Percentiles rank a stretch among this genome's conserved stretches.
Conservation (phyloP, 2,329 filamentous ascomycete species). For the Biscogniauxia marginata region DNA sequence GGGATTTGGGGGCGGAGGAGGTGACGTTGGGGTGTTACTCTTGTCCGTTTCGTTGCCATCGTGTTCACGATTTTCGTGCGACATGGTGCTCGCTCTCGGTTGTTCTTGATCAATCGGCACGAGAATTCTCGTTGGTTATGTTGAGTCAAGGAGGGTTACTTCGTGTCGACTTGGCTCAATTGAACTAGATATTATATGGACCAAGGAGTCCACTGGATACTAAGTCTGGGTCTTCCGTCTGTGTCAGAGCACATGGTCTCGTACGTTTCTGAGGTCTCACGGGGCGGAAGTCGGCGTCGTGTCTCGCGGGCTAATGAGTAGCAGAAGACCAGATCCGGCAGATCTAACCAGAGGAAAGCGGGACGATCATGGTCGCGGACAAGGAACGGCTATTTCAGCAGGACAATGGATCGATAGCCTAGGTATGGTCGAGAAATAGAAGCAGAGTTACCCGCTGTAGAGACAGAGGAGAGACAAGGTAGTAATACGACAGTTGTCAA, state of each 20-base stretch:
- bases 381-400: constrained; percentile 1
- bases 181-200: no score
- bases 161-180: no score
- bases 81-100: no score
- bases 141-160: no score
- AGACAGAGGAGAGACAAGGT: not conserved
- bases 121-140: no score
- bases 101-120: no score
- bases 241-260: constrained; percentile 11
- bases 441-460: not conserved
- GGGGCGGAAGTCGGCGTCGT: not conserved
- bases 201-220: not conserved
- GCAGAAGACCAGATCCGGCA: constrained; percentile 14
- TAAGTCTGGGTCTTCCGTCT: constrained; percentile 3
- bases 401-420: not conserved
- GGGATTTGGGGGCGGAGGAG: constrained; percentile 39
- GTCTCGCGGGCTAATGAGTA: not conserved
- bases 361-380: constrained; percentile 6
- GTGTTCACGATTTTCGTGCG: not conserved
- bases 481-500: no score
- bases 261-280: not conserved
- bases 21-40: constrained; percentile 29
- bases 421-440: no score
- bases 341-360: constrained; percentile 10
- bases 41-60: constrained; percentile 16